These are phyloP conservation scores for Camelina laxa DNA, from an alignment of 345 rosid species.

Conservation along the genomic window DNA sequence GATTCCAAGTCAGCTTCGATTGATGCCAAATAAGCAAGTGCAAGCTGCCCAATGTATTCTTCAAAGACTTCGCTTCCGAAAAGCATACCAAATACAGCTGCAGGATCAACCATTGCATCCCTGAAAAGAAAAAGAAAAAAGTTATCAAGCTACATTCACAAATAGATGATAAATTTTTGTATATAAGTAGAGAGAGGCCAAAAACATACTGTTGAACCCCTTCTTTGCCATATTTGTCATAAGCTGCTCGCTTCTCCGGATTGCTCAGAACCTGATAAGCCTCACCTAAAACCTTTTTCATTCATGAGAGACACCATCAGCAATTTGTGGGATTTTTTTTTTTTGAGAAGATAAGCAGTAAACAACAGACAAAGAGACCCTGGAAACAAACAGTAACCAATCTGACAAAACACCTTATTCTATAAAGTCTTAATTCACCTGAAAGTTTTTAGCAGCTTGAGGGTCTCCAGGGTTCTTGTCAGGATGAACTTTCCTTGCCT, in stretches of 20 bases:
- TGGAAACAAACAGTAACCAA: slow-evolving; percentile 6
- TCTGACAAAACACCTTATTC: slow-evolving; percentile 5
- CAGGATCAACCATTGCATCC: slow-evolving; percentile 86
- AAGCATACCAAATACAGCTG: slow-evolving; percentile 90
- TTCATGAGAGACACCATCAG: slow-evolving; percentile 6
- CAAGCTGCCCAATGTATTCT: slow-evolving; percentile 90
- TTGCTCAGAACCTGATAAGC: slow-evolving; percentile 94
- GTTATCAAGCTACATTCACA: background rate
- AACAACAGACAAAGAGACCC: background rate
- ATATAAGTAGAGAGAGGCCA: background rate
- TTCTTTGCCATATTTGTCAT: slow-evolving; percentile 83
- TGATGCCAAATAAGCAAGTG: slow-evolving; percentile 67
- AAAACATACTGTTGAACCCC: slow-evolving; percentile 64
- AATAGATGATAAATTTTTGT: background rate
- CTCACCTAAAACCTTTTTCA: slow-evolving; percentile 78
- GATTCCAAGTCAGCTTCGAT: slow-evolving; percentile 63
- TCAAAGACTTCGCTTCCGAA: slow-evolving; percentile 91
- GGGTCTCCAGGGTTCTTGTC: slow-evolving; percentile 96
- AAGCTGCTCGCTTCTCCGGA: slow-evolving; percentile 83
- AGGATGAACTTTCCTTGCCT: slow-evolving; percentile 96
- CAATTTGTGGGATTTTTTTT: background rate
- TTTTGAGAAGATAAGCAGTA: background rate
- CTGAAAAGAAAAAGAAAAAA: slow-evolving; percentile 37
- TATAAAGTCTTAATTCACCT: slow-evolving; percentile 53
- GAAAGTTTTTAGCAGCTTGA: slow-evolving; percentile 90